Percentiles rank a stretch among this genome's conserved stretches.
Evolutionary conservation across 2,329 filamentous ascomycete genomes (phyloP).

Genomic region (Ilyonectria destructans): DNA sequence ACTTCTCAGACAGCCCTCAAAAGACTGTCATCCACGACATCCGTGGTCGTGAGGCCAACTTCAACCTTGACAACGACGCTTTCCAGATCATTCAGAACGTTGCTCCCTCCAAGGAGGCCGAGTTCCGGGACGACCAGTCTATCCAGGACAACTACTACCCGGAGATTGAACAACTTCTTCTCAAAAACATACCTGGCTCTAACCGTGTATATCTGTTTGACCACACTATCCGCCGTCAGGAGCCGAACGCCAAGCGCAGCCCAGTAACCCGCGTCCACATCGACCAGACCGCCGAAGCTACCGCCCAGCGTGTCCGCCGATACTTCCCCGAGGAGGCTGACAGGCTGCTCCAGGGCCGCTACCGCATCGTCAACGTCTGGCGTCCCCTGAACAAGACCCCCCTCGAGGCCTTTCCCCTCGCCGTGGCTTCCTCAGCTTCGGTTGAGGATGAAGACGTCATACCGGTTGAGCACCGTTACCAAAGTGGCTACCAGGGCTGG

Average conservation of each 20-base stretch:
- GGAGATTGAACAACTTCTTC: slow-evolving; percentile 82
- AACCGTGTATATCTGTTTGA: slow-evolving; percentile 84
- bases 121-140: slow-evolving; percentile 79
- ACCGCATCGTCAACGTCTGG: slow-evolving; percentile 93
- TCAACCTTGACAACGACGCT: slow-evolving; percentile 80
- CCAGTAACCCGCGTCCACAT: slow-evolving; percentile 86
- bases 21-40: slow-evolving; percentile 79
- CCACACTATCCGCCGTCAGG: slow-evolving; percentile 85
- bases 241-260: slow-evolving; percentile 71
- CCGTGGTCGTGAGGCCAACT: slow-evolving; percentile 78
- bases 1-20: slow-evolving; percentile 70
- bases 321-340: slow-evolving; percentile 81
- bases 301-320: slow-evolving; percentile 76
- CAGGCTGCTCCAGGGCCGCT: slow-evolving; percentile 76
- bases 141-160: slow-evolving; percentile 86
- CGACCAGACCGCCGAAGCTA: slow-evolving; percentile 82
- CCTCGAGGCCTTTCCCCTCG: slow-evolving; percentile 78
- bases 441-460: slow-evolving; percentile 77
- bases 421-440: slow-evolving; percentile 76
- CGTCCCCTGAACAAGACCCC: slow-evolving; percentile 73
- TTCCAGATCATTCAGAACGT: slow-evolving; percentile 78
- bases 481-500: slow-evolving; percentile 77
- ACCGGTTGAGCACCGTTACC: slow-evolving; percentile 81
- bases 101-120: slow-evolving; percentile 63
- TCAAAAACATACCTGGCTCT: slow-evolving; percentile 77